phyloP scores from a whole-genome alignment of 257 asterid genomes.

The Forsythia viridissima region DNA sequence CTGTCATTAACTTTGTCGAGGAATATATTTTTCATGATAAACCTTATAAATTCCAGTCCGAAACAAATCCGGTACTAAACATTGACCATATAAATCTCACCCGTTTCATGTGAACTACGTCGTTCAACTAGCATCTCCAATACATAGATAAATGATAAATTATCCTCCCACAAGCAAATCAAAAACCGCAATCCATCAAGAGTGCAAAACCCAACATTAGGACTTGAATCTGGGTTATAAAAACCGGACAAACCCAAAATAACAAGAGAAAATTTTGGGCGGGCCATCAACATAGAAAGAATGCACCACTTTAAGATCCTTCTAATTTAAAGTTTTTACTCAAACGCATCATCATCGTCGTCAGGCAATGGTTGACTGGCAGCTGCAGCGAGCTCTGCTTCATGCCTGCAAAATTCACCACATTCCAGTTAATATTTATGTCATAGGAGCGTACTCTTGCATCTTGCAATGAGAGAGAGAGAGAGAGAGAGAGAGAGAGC shows the following conservation, averaged over 20 bases:
- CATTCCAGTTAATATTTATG: background rate
- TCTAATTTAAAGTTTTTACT: conserved; percentile 19
- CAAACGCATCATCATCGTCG: conserved; percentile 71
- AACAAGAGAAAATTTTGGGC: conserved; percentile 11
- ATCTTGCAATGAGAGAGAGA: background rate
- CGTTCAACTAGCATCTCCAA: conserved; percentile 18
- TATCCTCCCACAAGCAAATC: conserved; percentile 26
- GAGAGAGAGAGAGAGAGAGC: background rate
- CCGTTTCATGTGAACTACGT: conserved; percentile 10
- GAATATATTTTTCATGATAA: background rate
- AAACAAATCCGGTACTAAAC: background rate
- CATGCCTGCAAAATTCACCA: conserved; percentile 45
- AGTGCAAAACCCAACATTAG: conserved; percentile 20
- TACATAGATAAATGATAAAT: conserved; percentile 25
- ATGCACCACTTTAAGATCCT: background rate
- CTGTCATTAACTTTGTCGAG: background rate
- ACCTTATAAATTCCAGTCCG: background rate
- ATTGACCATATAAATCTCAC: background rate
- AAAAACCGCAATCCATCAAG: conserved; percentile 23
- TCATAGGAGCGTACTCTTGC: too few relatives aligned
- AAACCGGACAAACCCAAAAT: conserved; percentile 14
- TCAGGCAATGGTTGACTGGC: conserved; percentile 77
- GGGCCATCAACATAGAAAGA: conserved; percentile 11
- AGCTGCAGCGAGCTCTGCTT: conserved; percentile 57
- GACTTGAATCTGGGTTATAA: conserved; percentile 7